Conservation (phyloP, 225 moss, liverwort and hornwort genomes). For the Marchantia paleacea region DNA sequence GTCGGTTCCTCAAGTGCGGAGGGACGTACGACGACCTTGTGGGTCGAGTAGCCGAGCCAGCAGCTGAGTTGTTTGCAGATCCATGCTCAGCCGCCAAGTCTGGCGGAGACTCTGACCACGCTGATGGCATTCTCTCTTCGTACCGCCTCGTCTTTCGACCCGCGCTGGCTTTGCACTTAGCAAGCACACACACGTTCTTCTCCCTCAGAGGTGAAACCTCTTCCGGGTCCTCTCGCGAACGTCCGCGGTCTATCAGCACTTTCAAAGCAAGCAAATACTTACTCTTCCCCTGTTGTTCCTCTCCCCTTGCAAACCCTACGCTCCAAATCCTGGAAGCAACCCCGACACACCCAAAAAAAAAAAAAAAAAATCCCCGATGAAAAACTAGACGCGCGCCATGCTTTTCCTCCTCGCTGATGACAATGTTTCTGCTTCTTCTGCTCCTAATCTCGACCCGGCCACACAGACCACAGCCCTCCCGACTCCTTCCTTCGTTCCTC, state of each 20-base stretch:
- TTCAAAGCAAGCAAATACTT: no score
- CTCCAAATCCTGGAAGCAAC: neutral
- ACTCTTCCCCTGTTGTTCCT: slow-evolving; percentile 2
- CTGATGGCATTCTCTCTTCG: slow-evolving; percentile 94
- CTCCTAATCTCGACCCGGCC: neutral
- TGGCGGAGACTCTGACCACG: slow-evolving; percentile 99
- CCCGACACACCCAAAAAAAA: no score
- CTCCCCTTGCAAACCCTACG: slow-evolving; percentile 14
- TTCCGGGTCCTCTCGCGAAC: slow-evolving; percentile 2
- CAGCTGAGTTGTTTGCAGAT: slow-evolving; percentile 41
- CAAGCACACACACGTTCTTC: slow-evolving; percentile 12
- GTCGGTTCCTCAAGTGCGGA: slow-evolving; percentile 90
- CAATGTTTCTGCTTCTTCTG: neutral
- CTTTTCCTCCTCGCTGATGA: neutral
- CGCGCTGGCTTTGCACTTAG: slow-evolving; percentile 11
- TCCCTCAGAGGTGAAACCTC: slow-evolving; percentile 24
- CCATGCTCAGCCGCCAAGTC: slow-evolving; percentile 98
- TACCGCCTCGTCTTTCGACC: slow-evolving; percentile 26
- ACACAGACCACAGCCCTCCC: neutral
- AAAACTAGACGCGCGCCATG: slow-evolving; percentile 14
- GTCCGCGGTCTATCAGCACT: neutral
- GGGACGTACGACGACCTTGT: slow-evolving; percentile 91
- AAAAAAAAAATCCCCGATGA: neutral
- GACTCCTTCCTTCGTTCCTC: neutral
- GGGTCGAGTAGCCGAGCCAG: slow-evolving; percentile 50